Percentiles rank a stretch among this genome's conserved stretches.
Conservation (phyloP, 1,284 basidiomycete genomes). For the Ceraceosorus bombacis region DNA sequence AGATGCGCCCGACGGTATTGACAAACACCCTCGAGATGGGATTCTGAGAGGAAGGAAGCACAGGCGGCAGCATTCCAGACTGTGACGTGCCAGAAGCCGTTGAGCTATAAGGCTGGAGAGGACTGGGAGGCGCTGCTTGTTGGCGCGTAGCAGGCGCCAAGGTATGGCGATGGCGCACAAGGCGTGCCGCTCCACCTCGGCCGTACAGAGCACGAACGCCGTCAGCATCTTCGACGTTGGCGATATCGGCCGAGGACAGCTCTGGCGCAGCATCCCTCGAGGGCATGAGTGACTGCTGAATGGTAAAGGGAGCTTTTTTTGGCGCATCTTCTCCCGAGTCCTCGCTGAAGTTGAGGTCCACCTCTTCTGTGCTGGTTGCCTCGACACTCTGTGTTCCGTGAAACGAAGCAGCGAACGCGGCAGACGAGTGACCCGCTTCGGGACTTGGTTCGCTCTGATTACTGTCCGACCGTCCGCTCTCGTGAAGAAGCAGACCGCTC, state of each 20-base stretch:
- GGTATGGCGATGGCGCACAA: background rate
- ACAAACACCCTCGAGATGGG: conserved; percentile 67
- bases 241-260: background rate
- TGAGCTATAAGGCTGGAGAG: conserved; percentile 18
- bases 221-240: background rate
- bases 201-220: no score
- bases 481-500: conserved; percentile 20
- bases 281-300: background rate
- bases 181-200: background rate
- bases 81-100: no score
- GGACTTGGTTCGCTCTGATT: conserved; percentile 1
- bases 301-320: no score
- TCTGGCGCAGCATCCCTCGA: background rate
- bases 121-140: conserved; percentile 29
- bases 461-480: conserved; percentile 16
- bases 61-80: conserved; percentile 6
- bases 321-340: background rate
- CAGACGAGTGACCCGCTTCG: conserved; percentile 5
- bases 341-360: background rate
- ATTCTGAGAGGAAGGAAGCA: conserved; percentile 46
- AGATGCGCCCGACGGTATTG: conserved; percentile 69
- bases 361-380: background rate
- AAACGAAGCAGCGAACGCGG: background rate
- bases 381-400: background rate
- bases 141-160: background rate